Base-by-base conservation (phyloP, 1,139 yeast species). In the Sugiyamaella pinicola region DNA sequence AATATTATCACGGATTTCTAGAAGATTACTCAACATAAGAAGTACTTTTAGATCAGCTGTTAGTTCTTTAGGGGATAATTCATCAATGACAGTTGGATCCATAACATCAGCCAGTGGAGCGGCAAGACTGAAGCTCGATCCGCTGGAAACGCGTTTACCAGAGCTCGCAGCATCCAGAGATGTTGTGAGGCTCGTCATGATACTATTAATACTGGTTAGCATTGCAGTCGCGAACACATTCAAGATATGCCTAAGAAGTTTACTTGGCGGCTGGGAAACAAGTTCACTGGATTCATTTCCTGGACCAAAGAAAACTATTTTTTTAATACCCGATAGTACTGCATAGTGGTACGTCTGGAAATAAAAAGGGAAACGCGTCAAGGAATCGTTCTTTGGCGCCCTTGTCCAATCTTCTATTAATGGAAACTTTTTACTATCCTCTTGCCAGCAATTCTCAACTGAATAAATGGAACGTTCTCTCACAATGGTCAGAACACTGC, bases 1-100 rank as follows among this genome's bases (percentile, higher is more conserved):
- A 1, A 78, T 70, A 10, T 59, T 62, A 17, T 70, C 71, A 39
- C 78, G 71, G 26, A 85, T 66, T 35, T 74, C 74, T 51, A 75
- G 76, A 51, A 84, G 66, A 61, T 84, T 83, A 52, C 81, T 77
- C 47, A 84, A 65, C 0, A 83, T 75, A 46, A 56, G 71, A 61
- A 63, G 70, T 58, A 66, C 70, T 67, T 57, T 75, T 49, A 58
- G 70, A 64, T 56, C 82, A 66, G 52, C 75, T 39, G 61, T 68
- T 63, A 63, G 49, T 44, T 64, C 65, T 40, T 60, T 59, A 1
- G 68, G 67, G 4, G 66, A 57, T 29, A 68, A 53, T 28, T 65
- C 69, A 24, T 54, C 59, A 12, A 55, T 42, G 12, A 53, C 58
- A 40, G 48, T 21, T 12, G 48, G 13, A 17, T 49, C 51, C 49